Evolutionary conservation across 1,139 yeast species (phyloP).

Genomic region (Pichia kudriavzevii): DNA sequence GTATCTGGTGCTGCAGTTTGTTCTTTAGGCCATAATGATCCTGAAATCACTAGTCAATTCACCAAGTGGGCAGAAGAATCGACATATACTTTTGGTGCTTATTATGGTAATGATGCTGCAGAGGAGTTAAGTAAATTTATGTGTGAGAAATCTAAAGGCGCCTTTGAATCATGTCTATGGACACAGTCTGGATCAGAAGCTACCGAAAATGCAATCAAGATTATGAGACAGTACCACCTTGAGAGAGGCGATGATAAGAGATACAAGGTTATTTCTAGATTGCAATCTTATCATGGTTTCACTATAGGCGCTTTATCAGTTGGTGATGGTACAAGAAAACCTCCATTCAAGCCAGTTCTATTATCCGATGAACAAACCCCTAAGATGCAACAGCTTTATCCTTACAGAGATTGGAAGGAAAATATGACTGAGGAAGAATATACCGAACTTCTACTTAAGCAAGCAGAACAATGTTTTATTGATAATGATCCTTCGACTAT

Average conservation of each 20-base stretch:
- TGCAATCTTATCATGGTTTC: slow-evolving; percentile 51
- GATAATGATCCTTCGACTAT: slow-evolving; percentile 47
- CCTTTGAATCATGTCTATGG: slow-evolving; percentile 47
- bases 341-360: slow-evolving; percentile 35
- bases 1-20: slow-evolving; percentile 60
- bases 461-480: slow-evolving; percentile 42
- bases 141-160: slow-evolving; percentile 45
- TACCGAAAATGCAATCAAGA: slow-evolving; percentile 49
- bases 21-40: slow-evolving; percentile 43
- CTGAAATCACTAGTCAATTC: slow-evolving; percentile 39
- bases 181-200: slow-evolving; percentile 58
- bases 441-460: slow-evolving; percentile 36
- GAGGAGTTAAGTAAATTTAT: slow-evolving; percentile 47
- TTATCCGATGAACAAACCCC: slow-evolving; percentile 37
- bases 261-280: slow-evolving; percentile 44
- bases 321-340: slow-evolving; percentile 35
- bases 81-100: slow-evolving; percentile 38
- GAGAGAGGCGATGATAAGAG: slow-evolving; percentile 45
- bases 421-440: slow-evolving; percentile 46
- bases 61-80: slow-evolving; percentile 39
- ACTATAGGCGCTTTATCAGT: slow-evolving; percentile 50
- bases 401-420: slow-evolving; percentile 42
- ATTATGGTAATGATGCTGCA: slow-evolving; percentile 37
- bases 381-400: slow-evolving; percentile 40
- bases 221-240: slow-evolving; percentile 41